Conservation (phyloP, 805 yeast genomes). For the Yamadazyma takamatsuzukensis region DNA sequence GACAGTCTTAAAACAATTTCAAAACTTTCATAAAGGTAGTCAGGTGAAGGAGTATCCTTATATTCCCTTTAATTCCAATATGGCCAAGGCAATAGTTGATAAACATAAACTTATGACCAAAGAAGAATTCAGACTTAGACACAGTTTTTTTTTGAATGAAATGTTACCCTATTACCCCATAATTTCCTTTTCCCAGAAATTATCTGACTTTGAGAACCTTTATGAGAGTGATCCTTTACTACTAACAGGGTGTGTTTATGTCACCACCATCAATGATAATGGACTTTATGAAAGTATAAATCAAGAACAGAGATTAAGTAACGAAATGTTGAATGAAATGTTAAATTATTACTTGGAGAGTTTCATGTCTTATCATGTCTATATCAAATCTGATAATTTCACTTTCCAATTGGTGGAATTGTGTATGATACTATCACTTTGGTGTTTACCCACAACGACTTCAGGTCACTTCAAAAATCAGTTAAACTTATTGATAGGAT, state of each 20-base stretch:
- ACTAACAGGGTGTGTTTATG: conserved; percentile 41
- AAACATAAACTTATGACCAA: conserved; percentile 27
- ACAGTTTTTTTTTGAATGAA: conserved; percentile 30
- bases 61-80: conserved; percentile 15
- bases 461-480: conserved; percentile 54
- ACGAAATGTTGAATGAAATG: conserved; percentile 38
- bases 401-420: conserved; percentile 39
- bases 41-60: conserved; percentile 13
- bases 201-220: conserved; percentile 37
- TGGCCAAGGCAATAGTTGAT: conserved; percentile 32
- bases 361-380: conserved; percentile 41
- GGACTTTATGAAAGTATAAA: conserved; percentile 11
- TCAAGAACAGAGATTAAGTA: conserved; percentile 9
- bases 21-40: conserved; percentile 12
- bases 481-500: conserved; percentile 43
- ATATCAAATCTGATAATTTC: conserved; percentile 40
- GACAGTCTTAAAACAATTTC: conserved; percentile 12
- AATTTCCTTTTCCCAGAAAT: conserved; percentile 34
- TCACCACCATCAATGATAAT: conserved; percentile 44
- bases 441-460: conserved; percentile 52
- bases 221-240: conserved; percentile 41
- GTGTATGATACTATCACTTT: conserved; percentile 43
- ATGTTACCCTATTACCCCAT: conserved; percentile 49
- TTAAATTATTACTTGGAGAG: conserved; percentile 44
- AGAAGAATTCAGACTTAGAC: conserved; percentile 33